These are phyloP conservation scores for Microthlaspi erraticum DNA, from an alignment of 345 rosid species.

Conservation along the genomic window DNA sequence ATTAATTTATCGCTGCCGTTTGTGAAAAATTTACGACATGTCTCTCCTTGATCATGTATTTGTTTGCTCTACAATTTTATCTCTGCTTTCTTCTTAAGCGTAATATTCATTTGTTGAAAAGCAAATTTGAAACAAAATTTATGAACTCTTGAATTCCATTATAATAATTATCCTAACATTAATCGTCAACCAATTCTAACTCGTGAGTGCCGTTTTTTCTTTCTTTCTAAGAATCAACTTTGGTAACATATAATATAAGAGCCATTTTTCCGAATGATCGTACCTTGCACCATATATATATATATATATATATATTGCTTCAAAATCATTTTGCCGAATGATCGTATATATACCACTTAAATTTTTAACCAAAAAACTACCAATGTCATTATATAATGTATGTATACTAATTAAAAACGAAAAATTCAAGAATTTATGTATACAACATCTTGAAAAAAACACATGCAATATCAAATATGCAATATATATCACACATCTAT, in stretches of 20 bases:
- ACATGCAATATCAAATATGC: conserved; percentile 28
- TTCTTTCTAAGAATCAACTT: neutral
- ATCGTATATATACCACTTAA: neutral
- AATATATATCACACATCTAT: conserved; percentile 25
- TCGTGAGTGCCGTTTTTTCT: neutral
- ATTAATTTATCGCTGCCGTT: neutral
- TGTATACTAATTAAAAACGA: neutral
- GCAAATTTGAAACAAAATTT: neutral
- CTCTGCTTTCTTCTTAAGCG: neutral
- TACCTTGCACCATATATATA: too few species aligned
- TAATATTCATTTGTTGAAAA: neutral
- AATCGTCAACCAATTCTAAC: neutral
- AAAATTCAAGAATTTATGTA: conserved; percentile 16
- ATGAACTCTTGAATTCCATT: neutral
- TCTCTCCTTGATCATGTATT: neutral
- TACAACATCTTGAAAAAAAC: conserved; percentile 5
- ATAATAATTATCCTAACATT: neutral
- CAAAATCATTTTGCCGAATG: conserved; percentile 26
- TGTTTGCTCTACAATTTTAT: neutral
- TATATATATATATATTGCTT: conserved; percentile 3
- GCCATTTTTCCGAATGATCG: conserved; percentile 23
- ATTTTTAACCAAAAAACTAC: conserved; percentile 3
- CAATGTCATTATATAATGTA: neutral
- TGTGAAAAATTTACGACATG: neutral
- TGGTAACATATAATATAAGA: neutral